Percentiles rank a stretch among this genome's conserved stretches.
These are phyloP conservation scores for Solanum lycopersicoides DNA, from an alignment of 257 asterid genomes.

Conservation along the genomic window DNA sequence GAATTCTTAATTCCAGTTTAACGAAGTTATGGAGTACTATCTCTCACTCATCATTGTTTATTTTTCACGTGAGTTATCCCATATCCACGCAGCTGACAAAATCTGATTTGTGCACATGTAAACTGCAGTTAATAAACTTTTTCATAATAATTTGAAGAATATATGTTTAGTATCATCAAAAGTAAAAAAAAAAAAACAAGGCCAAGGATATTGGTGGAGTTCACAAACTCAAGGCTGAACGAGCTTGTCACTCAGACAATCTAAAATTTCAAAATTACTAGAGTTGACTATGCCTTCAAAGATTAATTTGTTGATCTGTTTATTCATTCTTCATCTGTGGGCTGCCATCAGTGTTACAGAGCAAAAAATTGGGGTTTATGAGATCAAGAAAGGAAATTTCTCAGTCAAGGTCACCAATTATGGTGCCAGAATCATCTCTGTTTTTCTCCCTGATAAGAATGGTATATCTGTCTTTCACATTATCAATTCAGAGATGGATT, in stretches of 20 bases:
- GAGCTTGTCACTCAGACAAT: not conserved
- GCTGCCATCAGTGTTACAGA: not conserved
- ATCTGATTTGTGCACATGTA: not conserved
- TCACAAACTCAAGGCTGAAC: not conserved
- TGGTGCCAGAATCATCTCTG: slow-evolving; percentile 13
- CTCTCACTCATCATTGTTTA: too few relatives aligned
- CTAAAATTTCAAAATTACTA: not conserved
- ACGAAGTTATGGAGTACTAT: too few relatives aligned
- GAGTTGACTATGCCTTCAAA: slow-evolving; percentile 11
- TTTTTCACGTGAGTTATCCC: not conserved
- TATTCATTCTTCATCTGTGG: slow-evolving; percentile 6
- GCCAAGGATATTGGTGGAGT: not conserved
- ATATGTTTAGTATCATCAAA: not conserved
- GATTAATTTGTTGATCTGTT: slow-evolving; percentile 4
- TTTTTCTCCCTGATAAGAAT: slow-evolving; percentile 6
- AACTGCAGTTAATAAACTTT: not conserved
- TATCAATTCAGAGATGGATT: not conserved
- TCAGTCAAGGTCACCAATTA: slow-evolving; percentile 2
- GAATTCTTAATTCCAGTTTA: too few relatives aligned
- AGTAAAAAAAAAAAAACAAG: too few relatives aligned
- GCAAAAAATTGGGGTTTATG: not conserved
- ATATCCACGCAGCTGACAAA: not conserved
- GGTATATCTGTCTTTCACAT: not conserved
- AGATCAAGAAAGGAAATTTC: slow-evolving; percentile 5
- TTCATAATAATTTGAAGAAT: not conserved